Conservation (phyloP, 2,329 filamentous ascomycete species). For the Ascochyta fabae region DNA sequence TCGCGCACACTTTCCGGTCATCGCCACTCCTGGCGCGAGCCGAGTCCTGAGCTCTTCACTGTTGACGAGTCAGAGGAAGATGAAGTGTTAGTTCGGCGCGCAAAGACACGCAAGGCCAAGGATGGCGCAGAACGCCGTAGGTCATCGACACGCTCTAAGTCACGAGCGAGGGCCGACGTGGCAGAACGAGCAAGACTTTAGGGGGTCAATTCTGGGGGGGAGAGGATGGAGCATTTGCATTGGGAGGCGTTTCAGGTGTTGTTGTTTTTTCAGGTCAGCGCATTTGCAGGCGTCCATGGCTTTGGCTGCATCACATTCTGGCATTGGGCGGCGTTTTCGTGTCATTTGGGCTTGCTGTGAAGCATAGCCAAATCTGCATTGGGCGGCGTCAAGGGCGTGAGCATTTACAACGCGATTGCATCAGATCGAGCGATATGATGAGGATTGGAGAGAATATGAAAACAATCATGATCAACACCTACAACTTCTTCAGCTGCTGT, state of each 20-base stretch:
- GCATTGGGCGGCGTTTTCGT: constrained; percentile 30
- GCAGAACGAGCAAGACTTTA: constrained; percentile 42
- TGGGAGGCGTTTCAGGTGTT: constrained; percentile 34
- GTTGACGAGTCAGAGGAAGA: constrained; percentile 51
- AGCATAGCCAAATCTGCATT: constrained; percentile 26
- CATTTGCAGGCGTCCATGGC: constrained; percentile 33
- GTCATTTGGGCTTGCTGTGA: constrained; percentile 10
- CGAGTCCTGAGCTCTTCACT: constrained; percentile 51
- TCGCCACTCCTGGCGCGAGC: constrained; percentile 51
- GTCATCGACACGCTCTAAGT: constrained; percentile 39
- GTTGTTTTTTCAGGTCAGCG: constrained; percentile 20
- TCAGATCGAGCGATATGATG: background rate
- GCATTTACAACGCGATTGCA: constrained; percentile 27
- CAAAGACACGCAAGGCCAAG: constrained; percentile 43
- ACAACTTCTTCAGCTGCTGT: background rate
- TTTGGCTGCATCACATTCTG: constrained; percentile 16
- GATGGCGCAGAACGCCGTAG: constrained; percentile 45
- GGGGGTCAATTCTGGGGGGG: background rate
- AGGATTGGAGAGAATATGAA: background rate
- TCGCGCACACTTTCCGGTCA: constrained; percentile 49
- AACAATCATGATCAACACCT: background rate
- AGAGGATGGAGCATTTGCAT: constrained; percentile 29
- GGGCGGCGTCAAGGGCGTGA: constrained; percentile 33
- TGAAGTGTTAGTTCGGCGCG: constrained; percentile 32
- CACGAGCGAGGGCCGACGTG: constrained; percentile 35